Conservation (phyloP, 2,329 filamentous ascomycete species). For the Diplodia scrobiculata region DNA sequence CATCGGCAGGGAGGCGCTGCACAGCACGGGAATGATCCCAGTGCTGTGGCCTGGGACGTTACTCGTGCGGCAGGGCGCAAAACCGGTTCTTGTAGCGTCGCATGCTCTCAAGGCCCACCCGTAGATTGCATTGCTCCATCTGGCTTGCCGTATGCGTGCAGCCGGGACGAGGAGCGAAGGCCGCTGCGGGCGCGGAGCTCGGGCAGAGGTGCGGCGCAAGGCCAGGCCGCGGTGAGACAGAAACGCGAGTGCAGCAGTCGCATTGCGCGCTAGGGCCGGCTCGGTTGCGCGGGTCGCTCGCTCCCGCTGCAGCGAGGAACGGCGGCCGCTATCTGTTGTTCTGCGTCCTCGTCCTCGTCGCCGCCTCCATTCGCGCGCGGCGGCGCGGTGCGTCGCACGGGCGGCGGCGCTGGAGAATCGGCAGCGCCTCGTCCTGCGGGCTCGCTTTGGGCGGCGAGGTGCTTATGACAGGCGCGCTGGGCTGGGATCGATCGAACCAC, state of each 20-base stretch:
- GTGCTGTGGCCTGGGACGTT: conserved; percentile 10
- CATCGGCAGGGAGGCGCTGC: conserved; percentile 13
- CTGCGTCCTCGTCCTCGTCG: neutral
- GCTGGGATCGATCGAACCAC: conserved; percentile 25
- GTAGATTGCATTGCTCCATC: conserved; percentile 25
- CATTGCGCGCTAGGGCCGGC: conserved; percentile 15
- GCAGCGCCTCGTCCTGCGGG: conserved; percentile 4
- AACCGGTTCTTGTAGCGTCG: conserved; percentile 12
- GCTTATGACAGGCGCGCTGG: conserved; percentile 23
- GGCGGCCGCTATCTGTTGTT: neutral
- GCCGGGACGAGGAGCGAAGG: conserved; percentile 16
- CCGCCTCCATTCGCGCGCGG: neutral
- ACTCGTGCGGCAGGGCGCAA: conserved; percentile 12
- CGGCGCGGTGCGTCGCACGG: neutral
- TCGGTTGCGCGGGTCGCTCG: conserved; percentile 17
- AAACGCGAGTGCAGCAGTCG: no score
- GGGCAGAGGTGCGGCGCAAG: neutral
- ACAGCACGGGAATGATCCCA: conserved; percentile 10
- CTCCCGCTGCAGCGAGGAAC: conserved; percentile 11
- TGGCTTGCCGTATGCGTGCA: conserved; percentile 14
- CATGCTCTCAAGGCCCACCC: conserved; percentile 18
- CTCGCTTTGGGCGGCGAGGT: conserved; percentile 8
- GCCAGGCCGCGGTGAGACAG: conserved; percentile 6
- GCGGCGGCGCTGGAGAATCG: conserved; percentile 4
- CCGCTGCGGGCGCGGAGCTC: conserved; percentile 19